These are phyloP conservation scores for Colletotrichum plurivorum DNA, from an alignment of 2,329 filamentous ascomycete genomes.

Conservation along the genomic window DNA sequence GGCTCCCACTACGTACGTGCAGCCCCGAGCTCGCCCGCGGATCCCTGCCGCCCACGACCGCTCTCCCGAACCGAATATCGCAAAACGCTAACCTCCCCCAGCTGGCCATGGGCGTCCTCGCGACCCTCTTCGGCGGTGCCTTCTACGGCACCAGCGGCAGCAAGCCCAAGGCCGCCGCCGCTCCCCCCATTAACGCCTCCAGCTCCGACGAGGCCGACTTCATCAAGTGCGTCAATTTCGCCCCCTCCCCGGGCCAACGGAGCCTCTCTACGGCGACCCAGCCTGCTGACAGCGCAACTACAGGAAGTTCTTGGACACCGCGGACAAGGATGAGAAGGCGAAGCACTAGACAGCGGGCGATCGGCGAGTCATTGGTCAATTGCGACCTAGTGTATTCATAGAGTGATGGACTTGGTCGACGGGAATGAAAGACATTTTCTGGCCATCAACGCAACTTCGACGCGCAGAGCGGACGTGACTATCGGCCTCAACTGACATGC, in stretches of 20 bases:
- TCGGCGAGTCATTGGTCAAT: constrained; percentile 35
- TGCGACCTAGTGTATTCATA: constrained; percentile 40
- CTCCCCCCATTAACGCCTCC: constrained; percentile 73
- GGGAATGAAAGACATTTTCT: constrained; percentile 40
- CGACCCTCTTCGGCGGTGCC: constrained; percentile 56
- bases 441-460: constrained; percentile 19
- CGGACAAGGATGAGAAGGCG: constrained; percentile 58
- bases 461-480: neutral
- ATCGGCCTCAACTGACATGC: neutral
- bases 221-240: constrained; percentile 67
- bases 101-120: constrained; percentile 72
- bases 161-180: constrained; percentile 57
- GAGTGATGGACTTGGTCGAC: constrained; percentile 31
- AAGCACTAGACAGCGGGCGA: constrained; percentile 54
- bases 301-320: constrained; percentile 64
- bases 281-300: constrained; percentile 41
- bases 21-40: constrained; percentile 31
- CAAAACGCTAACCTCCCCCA: constrained; percentile 49
- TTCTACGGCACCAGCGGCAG: constrained; percentile 60
- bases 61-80: constrained; percentile 25
- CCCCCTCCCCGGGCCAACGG: neutral
- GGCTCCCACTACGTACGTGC: constrained; percentile 73
- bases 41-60: constrained; percentile 11
- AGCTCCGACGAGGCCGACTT: constrained; percentile 75
- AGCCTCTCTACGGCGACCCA: neutral